Percentiles rank a stretch among this genome's conserved stretches.
Evolutionary conservation across 805 yeast genomes (phyloP).

Genomic region (Hanseniaspora valbyensis): DNA sequence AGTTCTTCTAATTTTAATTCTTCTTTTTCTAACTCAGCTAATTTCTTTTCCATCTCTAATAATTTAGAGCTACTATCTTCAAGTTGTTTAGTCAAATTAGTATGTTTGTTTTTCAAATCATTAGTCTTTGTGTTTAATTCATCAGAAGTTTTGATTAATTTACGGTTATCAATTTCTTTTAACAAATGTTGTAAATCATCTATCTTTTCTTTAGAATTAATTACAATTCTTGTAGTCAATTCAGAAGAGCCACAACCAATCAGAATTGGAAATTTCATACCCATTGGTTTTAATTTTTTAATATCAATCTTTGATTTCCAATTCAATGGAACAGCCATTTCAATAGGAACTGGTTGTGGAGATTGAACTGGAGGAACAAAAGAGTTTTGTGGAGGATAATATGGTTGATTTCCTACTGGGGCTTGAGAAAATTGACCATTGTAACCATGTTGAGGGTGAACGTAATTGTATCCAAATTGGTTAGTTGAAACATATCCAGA

Average conservation of each 20-base stretch:
- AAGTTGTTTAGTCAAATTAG: background rate
- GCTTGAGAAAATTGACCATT: background rate
- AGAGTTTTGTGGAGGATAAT: background rate
- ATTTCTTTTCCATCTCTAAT: background rate
- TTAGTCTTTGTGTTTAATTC: background rate
- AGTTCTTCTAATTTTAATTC: background rate
- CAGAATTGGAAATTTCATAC: background rate
- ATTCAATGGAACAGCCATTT: background rate
- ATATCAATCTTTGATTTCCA: background rate
- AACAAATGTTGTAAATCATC: background rate
- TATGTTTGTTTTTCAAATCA: background rate
- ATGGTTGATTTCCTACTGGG: background rate
- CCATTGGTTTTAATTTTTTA: background rate
- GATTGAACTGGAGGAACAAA: background rate
- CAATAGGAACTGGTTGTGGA: background rate
- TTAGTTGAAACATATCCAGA: background rate
- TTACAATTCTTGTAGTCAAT: background rate
- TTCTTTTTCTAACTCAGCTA: background rate
- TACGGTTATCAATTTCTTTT: background rate
- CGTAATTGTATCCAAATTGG: background rate
- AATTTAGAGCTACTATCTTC: background rate
- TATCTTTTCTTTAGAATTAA: background rate
- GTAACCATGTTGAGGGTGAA: background rate
- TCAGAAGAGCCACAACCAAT: background rate
- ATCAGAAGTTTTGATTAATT: background rate